phyloP scores from a whole-genome alignment of 1,139 yeast species.

The Tardiomyces digboiensis region DNA sequence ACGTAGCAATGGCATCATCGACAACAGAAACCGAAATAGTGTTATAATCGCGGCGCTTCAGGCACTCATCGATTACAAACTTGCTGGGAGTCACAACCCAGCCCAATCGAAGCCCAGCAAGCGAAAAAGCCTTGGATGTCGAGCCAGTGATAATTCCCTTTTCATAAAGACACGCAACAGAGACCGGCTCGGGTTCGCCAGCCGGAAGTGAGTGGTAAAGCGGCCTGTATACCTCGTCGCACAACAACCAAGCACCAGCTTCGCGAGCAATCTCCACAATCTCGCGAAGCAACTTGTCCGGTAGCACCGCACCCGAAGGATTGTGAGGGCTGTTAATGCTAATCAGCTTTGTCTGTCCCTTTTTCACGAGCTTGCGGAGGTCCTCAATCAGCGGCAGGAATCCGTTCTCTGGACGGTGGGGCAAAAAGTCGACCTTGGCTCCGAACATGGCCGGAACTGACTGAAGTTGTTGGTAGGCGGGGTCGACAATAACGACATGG shows the following conservation, averaged over 20 bases:
- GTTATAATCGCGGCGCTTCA: constrained; percentile 41
- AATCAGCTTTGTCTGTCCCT: constrained; percentile 35
- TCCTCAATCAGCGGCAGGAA: constrained; percentile 30
- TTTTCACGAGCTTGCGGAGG: constrained; percentile 24
- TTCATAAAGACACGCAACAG: constrained; percentile 36
- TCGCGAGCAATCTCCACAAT: constrained; percentile 34
- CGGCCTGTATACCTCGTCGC: constrained; percentile 53
- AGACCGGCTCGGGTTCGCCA: constrained; percentile 22
- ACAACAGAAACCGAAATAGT: constrained; percentile 41
- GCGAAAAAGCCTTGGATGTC: constrained; percentile 45
- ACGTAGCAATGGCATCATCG: constrained; percentile 41
- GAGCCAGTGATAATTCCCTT: constrained; percentile 42
- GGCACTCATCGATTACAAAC: constrained; percentile 27
- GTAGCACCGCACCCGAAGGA: constrained; percentile 44
- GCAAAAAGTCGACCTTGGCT: constrained; percentile 32
- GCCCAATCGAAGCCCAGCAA: constrained; percentile 48
- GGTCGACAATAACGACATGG: constrained; percentile 41
- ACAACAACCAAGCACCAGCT: constrained; percentile 31
- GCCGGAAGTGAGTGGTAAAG: constrained; percentile 32
- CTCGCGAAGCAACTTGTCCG: constrained; percentile 25
- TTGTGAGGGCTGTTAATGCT: constrained; percentile 47
- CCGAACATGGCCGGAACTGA: constrained; percentile 45
- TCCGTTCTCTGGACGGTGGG: constrained; percentile 29
- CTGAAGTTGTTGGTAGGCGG: constrained; percentile 43
- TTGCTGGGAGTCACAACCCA: constrained; percentile 38